phyloP scores from a whole-genome alignment of 2,329 filamentous ascomycete species.

The Nothopassalora personata region DNA sequence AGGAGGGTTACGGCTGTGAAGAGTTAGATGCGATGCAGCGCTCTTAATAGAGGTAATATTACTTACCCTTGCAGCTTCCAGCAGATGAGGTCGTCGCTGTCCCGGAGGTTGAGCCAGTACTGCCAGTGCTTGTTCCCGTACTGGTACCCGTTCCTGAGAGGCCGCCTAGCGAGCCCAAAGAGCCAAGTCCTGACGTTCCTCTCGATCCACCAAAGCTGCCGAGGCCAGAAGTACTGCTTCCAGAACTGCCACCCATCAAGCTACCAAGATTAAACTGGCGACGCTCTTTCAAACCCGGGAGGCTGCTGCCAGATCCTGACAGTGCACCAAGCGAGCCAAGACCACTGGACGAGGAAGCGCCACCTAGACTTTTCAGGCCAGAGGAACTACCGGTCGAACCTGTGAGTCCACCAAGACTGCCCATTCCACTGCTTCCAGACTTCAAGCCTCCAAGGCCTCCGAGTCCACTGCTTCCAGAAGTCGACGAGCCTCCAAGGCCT shows the following conservation, averaged over 20 bases:
- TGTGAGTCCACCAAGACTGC: neutral
- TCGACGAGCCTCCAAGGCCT: slow-evolving; percentile 6
- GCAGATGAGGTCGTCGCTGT: neutral
- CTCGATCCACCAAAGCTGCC: neutral
- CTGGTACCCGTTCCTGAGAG: neutral
- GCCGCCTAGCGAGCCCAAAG: neutral
- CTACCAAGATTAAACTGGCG: neutral
- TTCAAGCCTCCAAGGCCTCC: slow-evolving; percentile 29
- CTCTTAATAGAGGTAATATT: neutral
- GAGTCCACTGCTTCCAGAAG: neutral
- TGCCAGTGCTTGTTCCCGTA: neutral
- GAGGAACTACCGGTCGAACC: neutral
- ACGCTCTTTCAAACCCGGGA: neutral
- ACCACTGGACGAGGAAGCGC: neutral
- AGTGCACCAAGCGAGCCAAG: slow-evolving; percentile 3
- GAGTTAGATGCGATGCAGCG: neutral
- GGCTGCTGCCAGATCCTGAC: neutral
- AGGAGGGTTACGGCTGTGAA: slow-evolving; percentile 50
- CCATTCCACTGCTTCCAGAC: slow-evolving; percentile 3
- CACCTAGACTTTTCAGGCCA: neutral
- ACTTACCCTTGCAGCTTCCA: slow-evolving; percentile 9
- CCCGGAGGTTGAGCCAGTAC: neutral
- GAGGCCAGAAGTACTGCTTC: neutral
- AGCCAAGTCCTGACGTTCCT: neutral
- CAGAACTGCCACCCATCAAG: neutral